These are phyloP conservation scores for Cystobasidiopsis lactophilus DNA, from an alignment of 768 basidiomycete genomes.

Conservation along the genomic window DNA sequence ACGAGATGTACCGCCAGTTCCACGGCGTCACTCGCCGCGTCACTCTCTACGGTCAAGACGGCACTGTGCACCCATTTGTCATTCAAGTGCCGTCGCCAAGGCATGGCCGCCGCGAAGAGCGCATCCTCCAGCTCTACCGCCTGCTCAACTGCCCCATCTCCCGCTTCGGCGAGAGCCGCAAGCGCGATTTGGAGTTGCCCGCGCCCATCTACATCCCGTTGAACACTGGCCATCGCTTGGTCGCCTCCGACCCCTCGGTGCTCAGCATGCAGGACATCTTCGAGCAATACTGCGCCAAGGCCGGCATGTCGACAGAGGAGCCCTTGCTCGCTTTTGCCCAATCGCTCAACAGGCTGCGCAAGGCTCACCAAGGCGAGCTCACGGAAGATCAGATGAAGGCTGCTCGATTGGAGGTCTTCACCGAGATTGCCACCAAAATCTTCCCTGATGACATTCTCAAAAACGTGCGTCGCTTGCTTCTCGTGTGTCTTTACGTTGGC, in stretches of 20 bases:
- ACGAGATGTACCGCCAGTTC: slow-evolving; percentile 69
- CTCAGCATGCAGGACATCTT: slow-evolving; percentile 79
- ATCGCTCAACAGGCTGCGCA: slow-evolving; percentile 34
- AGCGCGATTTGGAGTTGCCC: slow-evolving; percentile 77
- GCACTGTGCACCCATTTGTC: slow-evolving; percentile 67
- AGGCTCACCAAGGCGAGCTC: background rate
- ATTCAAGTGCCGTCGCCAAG: slow-evolving; percentile 72
- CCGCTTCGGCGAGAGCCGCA: slow-evolving; percentile 77
- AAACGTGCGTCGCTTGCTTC: slow-evolving; percentile 43
- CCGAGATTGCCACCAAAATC: slow-evolving; percentile 68
- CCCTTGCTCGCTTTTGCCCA: slow-evolving; percentile 68
- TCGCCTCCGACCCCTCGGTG: slow-evolving; percentile 81
- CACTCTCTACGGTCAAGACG: slow-evolving; percentile 72
- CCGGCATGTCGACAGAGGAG: slow-evolving; percentile 61
- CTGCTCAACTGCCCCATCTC: slow-evolving; percentile 72
- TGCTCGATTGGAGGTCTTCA: slow-evolving; percentile 47
- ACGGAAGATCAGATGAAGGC: slow-evolving; percentile 1
- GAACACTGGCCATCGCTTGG: slow-evolving; percentile 56
- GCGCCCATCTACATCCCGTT: slow-evolving; percentile 61
- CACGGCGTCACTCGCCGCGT: slow-evolving; percentile 76
- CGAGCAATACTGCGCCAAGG: slow-evolving; percentile 60
- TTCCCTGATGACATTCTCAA: slow-evolving; percentile 70
- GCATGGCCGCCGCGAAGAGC: slow-evolving; percentile 73
- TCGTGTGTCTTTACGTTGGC: background rate
- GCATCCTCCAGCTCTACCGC: slow-evolving; percentile 76